Conservation (phyloP, 2,329 filamentous ascomycete species). For the Tolypocladium sp. region DNA sequence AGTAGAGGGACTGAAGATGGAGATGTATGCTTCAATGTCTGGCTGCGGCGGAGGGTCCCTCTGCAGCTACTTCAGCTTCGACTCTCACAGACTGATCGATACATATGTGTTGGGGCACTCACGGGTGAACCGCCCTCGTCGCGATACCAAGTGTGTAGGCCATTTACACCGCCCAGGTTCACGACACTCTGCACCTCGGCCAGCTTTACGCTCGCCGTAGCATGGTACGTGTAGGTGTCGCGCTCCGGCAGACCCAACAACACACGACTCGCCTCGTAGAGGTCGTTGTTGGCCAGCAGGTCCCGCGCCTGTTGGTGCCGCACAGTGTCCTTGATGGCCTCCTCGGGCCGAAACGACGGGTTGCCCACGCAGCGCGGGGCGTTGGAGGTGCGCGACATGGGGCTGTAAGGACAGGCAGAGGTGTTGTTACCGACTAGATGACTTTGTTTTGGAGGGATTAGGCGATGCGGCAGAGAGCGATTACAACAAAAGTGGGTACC, state of each 20-base stretch:
- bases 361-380: slow-evolving; percentile 34
- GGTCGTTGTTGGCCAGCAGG: slow-evolving; percentile 31
- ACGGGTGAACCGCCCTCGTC: slow-evolving; percentile 23
- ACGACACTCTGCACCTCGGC: slow-evolving; percentile 38
- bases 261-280: slow-evolving; percentile 32
- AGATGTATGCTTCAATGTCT: slow-evolving; percentile 58
- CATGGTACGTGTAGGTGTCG: slow-evolving; percentile 43
- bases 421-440: neutral
- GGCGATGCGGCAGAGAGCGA: neutral
- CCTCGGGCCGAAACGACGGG: slow-evolving; percentile 31
- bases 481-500: neutral
- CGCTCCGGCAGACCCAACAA: slow-evolving; percentile 33
- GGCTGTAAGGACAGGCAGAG: neutral
- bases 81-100: neutral
- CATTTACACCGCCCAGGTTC: slow-evolving; percentile 31
- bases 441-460: neutral
- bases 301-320: slow-evolving; percentile 26
- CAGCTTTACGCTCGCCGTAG: slow-evolving; percentile 38
- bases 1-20: slow-evolving; percentile 54
- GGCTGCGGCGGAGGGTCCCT: slow-evolving; percentile 38
- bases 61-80: slow-evolving; percentile 12
- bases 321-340: slow-evolving; percentile 27
- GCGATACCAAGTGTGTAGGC: slow-evolving; percentile 41
- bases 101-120: slow-evolving; percentile 5
- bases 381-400: slow-evolving; percentile 17